These are phyloP conservation scores for Sistotremastrum niveocremeum DNA, from an alignment of 768 basidiomycete genomes.

Conservation along the genomic window DNA sequence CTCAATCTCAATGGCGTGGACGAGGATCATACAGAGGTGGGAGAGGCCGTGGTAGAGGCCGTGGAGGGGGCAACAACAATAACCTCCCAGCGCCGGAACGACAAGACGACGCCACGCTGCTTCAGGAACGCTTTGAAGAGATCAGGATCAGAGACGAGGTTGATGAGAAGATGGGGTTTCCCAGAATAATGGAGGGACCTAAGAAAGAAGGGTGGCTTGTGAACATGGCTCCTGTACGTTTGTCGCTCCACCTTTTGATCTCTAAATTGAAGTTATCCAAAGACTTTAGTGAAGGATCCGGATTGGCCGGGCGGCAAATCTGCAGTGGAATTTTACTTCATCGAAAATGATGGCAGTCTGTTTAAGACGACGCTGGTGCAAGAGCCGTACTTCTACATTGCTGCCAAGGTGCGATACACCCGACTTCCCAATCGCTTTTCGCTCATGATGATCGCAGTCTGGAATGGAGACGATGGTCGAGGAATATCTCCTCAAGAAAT, in stretches of 20 bases:
- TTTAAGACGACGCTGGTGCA: conserved; percentile 90
- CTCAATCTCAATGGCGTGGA: conserved; percentile 2
- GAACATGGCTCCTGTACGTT: conserved; percentile 92
- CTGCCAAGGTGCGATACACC: conserved; percentile 62
- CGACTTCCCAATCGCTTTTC: background rate
- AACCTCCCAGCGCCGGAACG: conserved; percentile 43
- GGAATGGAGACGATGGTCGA: conserved; percentile 85
- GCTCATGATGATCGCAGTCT: conserved; percentile 28
- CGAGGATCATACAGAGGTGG: conserved; percentile 38
- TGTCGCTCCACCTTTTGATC: background rate
- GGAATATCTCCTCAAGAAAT: conserved; percentile 90
- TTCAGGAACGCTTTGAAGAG: conserved; percentile 77
- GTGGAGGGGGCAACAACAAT: conserved; percentile 18
- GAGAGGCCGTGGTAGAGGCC: conserved; percentile 32
- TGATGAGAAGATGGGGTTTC: conserved; percentile 88
- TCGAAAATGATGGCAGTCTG: conserved; percentile 91
- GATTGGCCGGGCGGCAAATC: conserved; percentile 75
- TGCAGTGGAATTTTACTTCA: conserved; percentile 94
- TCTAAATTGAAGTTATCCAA: background rate
- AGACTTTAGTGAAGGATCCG: conserved; percentile 82
- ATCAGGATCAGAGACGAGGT: conserved; percentile 68
- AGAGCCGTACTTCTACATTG: conserved; percentile 91
- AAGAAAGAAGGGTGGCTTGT: conserved; percentile 85
- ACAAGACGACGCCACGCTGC: conserved; percentile 83
- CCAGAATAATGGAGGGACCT: conserved; percentile 63